Percentiles rank a stretch among this genome's conserved stretches.
Evolutionary conservation across 116 monocot genomes (phyloP).

Genomic region (Iris pallida): DNA sequence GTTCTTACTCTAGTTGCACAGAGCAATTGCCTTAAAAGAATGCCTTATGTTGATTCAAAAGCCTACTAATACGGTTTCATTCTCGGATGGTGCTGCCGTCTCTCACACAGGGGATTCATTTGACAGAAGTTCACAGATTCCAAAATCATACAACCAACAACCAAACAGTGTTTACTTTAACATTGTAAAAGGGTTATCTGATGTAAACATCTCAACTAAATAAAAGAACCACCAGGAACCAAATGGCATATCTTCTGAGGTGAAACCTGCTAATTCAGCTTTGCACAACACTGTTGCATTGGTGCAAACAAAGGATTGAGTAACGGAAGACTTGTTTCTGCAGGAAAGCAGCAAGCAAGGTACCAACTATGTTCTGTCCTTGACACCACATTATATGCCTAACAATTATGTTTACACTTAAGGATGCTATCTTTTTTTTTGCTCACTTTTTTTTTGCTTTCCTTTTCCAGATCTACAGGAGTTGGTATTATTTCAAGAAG

Average conservation of each 20-base stretch:
- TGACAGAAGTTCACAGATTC: slow-evolving; percentile 20
- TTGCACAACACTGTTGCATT: slow-evolving; percentile 21
- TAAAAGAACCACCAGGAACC: slow-evolving; percentile 29
- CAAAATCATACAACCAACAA: no score
- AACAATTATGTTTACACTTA: no score
- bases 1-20: slow-evolving; percentile 94
- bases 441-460: no score
- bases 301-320: slow-evolving; percentile 38
- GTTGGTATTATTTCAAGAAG: slow-evolving; percentile 30
- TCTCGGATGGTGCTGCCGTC: slow-evolving; percentile 13
- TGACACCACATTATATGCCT: background rate
- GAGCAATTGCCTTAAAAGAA: slow-evolving; percentile 48
- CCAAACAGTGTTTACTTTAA: slow-evolving; percentile 31
- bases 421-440: no score
- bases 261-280: slow-evolving; percentile 23
- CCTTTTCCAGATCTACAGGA: slow-evolving; percentile 17
- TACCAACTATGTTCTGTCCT: slow-evolving; percentile 7
- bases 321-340: slow-evolving; percentile 36
- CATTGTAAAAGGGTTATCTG: slow-evolving; percentile 35
- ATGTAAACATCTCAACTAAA: slow-evolving; percentile 42
- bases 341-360: slow-evolving; percentile 46
- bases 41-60: slow-evolving; percentile 32
- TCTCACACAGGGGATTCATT: slow-evolving; percentile 13
- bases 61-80: slow-evolving; percentile 17
- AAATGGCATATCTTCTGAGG: slow-evolving; percentile 29